These are phyloP conservation scores for Penicillium dipodomyicola DNA, from an alignment of 495 filamentous ascomycete species.

Conservation along the genomic window DNA sequence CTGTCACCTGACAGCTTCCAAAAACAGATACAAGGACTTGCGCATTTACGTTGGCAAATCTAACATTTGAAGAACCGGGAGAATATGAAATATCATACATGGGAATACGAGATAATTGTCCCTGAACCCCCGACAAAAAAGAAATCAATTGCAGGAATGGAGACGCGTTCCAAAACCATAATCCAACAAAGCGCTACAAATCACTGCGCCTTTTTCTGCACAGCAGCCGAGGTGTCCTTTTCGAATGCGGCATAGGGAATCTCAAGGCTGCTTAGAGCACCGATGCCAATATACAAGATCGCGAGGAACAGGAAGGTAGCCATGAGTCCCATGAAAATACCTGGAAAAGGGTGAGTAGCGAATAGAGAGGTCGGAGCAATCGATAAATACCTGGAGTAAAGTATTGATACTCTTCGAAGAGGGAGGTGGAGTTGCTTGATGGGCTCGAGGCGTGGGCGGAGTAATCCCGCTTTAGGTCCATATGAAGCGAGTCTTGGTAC, in stretches of 20 bases:
- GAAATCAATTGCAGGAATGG: constrained; percentile 18
- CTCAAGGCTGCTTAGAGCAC: constrained; percentile 72
- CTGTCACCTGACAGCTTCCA: constrained; percentile 28
- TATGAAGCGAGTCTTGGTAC: constrained; percentile 50
- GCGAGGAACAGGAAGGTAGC: constrained; percentile 64
- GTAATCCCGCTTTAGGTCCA: constrained; percentile 60
- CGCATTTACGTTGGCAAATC: constrained; percentile 4
- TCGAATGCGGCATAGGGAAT: constrained; percentile 93
- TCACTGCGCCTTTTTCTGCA: constrained; percentile 78
- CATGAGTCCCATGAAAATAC: constrained; percentile 79
- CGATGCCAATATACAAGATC: constrained; percentile 75
- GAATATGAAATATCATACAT: constrained; percentile 29
- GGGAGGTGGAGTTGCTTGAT: constrained; percentile 40
- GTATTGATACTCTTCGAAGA: constrained; percentile 92
- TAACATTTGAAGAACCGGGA: constrained; percentile 1
- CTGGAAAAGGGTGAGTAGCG: constrained; percentile 39
- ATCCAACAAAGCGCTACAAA: constrained; percentile 4
- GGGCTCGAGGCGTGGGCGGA: constrained; percentile 25
- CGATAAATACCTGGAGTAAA: constrained; percentile 64
- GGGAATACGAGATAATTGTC: constrained; percentile 14
- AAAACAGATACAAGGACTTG: constrained; percentile 17
- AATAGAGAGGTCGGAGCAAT: not conserved
- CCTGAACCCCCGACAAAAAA: constrained; percentile 14
- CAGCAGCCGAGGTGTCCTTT: constrained; percentile 85
- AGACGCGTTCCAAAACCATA: constrained; percentile 7